Conservation (phyloP, 805 yeast genomes). For the Hanseniaspora jakobsenii region DNA sequence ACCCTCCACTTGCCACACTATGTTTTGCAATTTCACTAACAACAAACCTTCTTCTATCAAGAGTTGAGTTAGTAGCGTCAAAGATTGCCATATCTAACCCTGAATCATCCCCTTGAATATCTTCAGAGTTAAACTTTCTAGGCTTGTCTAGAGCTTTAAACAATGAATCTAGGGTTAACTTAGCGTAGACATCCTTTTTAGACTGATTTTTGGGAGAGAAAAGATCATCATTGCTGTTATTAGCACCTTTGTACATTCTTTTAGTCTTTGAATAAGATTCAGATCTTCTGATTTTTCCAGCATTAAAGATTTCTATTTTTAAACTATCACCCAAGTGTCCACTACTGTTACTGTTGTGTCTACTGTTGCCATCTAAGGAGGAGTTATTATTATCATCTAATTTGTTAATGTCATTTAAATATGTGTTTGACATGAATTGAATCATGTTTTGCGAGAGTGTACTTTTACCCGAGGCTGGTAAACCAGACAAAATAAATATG, state of each 20-base stretch:
- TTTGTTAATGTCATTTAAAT: not conserved
- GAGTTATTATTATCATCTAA: not conserved
- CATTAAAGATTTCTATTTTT: constrained; percentile 47
- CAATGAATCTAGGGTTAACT: constrained; percentile 37
- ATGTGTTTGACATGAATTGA: constrained; percentile 37
- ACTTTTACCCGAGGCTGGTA: constrained; percentile 70
- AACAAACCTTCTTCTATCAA: constrained; percentile 29
- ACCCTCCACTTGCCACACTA: not conserved
- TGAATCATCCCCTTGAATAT: not conserved
- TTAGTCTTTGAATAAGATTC: constrained; percentile 29
- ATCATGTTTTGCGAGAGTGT: constrained; percentile 55
- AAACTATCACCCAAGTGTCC: constrained; percentile 16
- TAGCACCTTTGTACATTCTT: constrained; percentile 23
- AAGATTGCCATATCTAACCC: constrained; percentile 44
- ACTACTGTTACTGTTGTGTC: not conserved
- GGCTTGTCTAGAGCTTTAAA: constrained; percentile 22
- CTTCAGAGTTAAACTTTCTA: too few relatives aligned
- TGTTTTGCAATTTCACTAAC: constrained; percentile 20
- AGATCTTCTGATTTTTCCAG: constrained; percentile 58
- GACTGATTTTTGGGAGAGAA: constrained; percentile 33
- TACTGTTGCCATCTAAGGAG: not conserved
- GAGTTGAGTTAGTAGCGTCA: constrained; percentile 49
- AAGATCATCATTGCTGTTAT: constrained; percentile 30
- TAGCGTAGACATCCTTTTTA: constrained; percentile 42
- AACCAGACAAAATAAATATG: constrained; percentile 59